A percentile compares a stretch with the other conserved stretches of the same genome.
Conservation (phyloP, 495 filamentous ascomycete genomes). For the Penicillium nucicola region DNA sequence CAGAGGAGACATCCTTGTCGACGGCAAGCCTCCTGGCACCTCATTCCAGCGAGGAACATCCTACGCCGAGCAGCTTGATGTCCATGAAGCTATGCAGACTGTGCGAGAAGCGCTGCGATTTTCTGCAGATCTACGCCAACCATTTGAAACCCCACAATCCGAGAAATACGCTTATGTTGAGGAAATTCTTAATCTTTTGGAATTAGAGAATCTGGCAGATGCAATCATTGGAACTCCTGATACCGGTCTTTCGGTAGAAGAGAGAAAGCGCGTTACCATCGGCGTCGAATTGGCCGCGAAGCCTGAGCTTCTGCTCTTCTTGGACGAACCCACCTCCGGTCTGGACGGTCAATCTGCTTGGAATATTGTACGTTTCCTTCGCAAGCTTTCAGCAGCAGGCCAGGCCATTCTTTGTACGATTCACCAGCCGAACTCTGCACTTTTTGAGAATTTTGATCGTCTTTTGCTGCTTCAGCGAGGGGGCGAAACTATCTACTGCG, state of each 20-base stretch:
- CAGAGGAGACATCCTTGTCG: constrained; percentile 68
- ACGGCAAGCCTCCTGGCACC: constrained; percentile 61
- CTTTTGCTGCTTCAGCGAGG: constrained; percentile 62
- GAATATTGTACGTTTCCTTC: constrained; percentile 85
- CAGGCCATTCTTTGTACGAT: constrained; percentile 92
- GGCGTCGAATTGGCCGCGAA: constrained; percentile 85
- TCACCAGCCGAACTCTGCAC: constrained; percentile 81
- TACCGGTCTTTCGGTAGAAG: constrained; percentile 82
- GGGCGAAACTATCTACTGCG: constrained; percentile 66
- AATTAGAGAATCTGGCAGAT: constrained; percentile 81
- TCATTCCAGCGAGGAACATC: constrained; percentile 77
- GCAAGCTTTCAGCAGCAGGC: constrained; percentile 76
- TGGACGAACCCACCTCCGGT: constrained; percentile 89
- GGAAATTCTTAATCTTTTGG: constrained; percentile 72
- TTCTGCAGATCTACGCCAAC: constrained; percentile 77
- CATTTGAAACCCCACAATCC: constrained; percentile 58
- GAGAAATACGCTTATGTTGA: constrained; percentile 87
- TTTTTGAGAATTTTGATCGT: constrained; percentile 80
- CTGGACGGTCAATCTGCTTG: constrained; percentile 83
- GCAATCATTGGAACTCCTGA: constrained; percentile 77
- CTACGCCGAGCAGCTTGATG: constrained; percentile 81
- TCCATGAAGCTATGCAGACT: constrained; percentile 73
- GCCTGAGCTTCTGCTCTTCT: constrained; percentile 79
- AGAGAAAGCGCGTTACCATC: constrained; percentile 87
- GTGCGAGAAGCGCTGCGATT: constrained; percentile 84